A percentile compares a stretch with the other conserved stretches of the same genome.
These are phyloP conservation scores for Alternaria sp. DNA, from an alignment of 2,329 filamentous ascomycete species.

Conservation along the genomic window DNA sequence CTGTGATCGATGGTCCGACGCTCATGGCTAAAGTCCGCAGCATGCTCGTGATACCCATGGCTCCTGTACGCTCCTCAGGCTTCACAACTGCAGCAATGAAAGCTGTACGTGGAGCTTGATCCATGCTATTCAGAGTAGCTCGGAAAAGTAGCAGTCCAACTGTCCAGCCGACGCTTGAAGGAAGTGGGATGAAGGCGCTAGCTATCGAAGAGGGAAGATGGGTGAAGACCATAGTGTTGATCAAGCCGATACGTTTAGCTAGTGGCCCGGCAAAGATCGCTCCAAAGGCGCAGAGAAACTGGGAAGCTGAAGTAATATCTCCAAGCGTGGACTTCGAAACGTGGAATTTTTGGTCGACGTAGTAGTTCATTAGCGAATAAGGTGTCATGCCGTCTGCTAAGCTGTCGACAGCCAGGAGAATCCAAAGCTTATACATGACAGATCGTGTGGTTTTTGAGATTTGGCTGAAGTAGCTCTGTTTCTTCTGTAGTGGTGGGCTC, in stretches of 20 bases:
- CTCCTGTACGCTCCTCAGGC: slow-evolving; percentile 71
- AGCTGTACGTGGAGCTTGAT: slow-evolving; percentile 71
- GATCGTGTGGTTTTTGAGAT: slow-evolving; percentile 66
- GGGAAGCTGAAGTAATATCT: slow-evolving; percentile 61
- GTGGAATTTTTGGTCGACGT: slow-evolving; percentile 47
- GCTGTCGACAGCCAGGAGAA: slow-evolving; percentile 70
- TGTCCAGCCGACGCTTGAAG: slow-evolving; percentile 60
- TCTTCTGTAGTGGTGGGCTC: slow-evolving; percentile 25
- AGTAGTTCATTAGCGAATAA: slow-evolving; percentile 49
- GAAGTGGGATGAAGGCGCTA: slow-evolving; percentile 63
- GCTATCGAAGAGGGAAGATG: slow-evolving; percentile 69
- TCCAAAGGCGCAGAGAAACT: slow-evolving; percentile 62
- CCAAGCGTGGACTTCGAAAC: slow-evolving; percentile 63
- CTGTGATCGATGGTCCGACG: slow-evolving; percentile 51
- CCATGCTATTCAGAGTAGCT: slow-evolving; percentile 72
- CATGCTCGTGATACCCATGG: slow-evolving; percentile 73
- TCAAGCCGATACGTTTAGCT: slow-evolving; percentile 65
- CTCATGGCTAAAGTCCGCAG: slow-evolving; percentile 67
- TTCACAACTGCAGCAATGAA: slow-evolving; percentile 73
- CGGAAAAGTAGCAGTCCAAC: slow-evolving; percentile 66
- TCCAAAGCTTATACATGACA: slow-evolving; percentile 71
- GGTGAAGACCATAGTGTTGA: slow-evolving; percentile 63
- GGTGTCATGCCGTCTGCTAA: slow-evolving; percentile 68
- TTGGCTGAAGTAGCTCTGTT: slow-evolving; percentile 54
- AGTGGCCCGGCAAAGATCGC: slow-evolving; percentile 67